These are phyloP conservation scores for Platanthera zijinensis DNA, from an alignment of 106 monocot genomes.

Conservation along the genomic window DNA sequence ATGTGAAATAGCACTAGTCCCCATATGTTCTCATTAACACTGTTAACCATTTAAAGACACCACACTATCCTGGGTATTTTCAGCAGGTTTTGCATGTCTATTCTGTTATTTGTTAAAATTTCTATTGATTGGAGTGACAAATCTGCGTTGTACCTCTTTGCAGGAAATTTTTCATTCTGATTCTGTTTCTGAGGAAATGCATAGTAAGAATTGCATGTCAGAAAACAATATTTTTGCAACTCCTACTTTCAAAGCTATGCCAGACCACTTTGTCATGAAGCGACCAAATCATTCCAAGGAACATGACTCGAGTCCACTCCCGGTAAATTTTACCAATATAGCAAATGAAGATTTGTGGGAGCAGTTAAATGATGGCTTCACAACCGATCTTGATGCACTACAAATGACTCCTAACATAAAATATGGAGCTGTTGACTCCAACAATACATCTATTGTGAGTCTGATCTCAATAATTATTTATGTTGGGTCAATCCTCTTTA, in stretches of 20 bases:
- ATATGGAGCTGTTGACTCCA: slow-evolving; percentile 7
- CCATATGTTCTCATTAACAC: too few relatives aligned
- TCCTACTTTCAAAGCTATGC: slow-evolving; percentile 30
- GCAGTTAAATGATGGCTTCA: slow-evolving; percentile 56
- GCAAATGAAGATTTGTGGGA: slow-evolving; percentile 61
- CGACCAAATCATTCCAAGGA: slow-evolving; percentile 26
- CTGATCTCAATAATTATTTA: background rate
- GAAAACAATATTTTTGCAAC: slow-evolving; percentile 34
- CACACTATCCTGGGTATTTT: background rate
- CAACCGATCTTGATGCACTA: slow-evolving; percentile 46
- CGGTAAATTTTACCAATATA: slow-evolving; percentile 38
- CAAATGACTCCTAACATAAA: slow-evolving; percentile 54
- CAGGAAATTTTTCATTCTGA: slow-evolving; percentile 14
- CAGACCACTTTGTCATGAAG: slow-evolving; percentile 39
- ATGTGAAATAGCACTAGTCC: too few relatives aligned
- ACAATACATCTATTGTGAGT: slow-evolving; percentile 31
- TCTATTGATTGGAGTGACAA: background rate
- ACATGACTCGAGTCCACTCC: slow-evolving; percentile 51
- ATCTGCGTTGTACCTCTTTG: background rate
- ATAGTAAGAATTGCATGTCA: slow-evolving; percentile 3
- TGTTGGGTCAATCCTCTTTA: background rate
- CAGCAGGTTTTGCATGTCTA: background rate
- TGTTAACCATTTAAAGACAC: background rate
- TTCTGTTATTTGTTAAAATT: background rate
- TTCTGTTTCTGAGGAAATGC: slow-evolving; percentile 8